A percentile compares a stretch with the other conserved stretches of the same genome.
Conservation (phyloP, 768 basidiomycete genomes). For the Punctularia strigosozonata region DNA sequence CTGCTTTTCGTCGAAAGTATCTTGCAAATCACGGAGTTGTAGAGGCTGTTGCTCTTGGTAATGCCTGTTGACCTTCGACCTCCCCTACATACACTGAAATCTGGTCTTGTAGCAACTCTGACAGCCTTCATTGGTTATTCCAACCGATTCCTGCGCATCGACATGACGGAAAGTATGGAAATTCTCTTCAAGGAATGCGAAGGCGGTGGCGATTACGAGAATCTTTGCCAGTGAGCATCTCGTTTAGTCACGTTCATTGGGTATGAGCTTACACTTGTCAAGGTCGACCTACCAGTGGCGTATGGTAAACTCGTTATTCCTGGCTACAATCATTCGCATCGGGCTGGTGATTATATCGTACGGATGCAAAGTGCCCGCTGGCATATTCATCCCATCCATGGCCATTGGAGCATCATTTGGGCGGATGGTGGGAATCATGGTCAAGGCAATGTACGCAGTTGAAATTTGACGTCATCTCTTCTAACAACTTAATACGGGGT, state of each 20-base stretch:
- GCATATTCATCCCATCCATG: slow-evolving; percentile 99
- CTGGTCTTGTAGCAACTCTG: slow-evolving; percentile 67
- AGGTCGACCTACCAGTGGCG: slow-evolving; percentile 89
- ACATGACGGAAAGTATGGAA: slow-evolving; percentile 96
- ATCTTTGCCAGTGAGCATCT: slow-evolving; percentile 83
- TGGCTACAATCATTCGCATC: slow-evolving; percentile 84
- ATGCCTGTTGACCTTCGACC: too few species aligned
- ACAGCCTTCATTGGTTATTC: slow-evolving; percentile 91
- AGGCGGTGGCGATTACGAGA: slow-evolving; percentile 81
- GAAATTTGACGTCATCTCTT: too few species aligned
- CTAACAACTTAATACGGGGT: too few species aligned
- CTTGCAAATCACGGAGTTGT: slow-evolving; percentile 73
- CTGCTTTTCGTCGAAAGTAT: slow-evolving; percentile 88
- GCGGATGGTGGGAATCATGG: slow-evolving; percentile 92
- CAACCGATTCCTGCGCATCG: slow-evolving; percentile 89
- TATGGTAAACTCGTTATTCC: slow-evolving; percentile 83
- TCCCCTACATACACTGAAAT: too few species aligned
- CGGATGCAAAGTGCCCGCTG: slow-evolving; percentile 92
- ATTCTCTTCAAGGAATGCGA: slow-evolving; percentile 95
- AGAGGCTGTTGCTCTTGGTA: slow-evolving; percentile 84
- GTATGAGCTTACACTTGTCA: slow-evolving; percentile 4
- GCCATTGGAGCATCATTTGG: slow-evolving; percentile 96
- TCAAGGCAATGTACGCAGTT: slow-evolving; percentile 88
- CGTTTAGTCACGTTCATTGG: neutral
- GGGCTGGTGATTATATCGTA: slow-evolving; percentile 86